Percentiles rank a stretch among this genome's conserved stretches.
Conservation (phyloP, 305 asterid species). For the Solanum hybrid region DNA sequence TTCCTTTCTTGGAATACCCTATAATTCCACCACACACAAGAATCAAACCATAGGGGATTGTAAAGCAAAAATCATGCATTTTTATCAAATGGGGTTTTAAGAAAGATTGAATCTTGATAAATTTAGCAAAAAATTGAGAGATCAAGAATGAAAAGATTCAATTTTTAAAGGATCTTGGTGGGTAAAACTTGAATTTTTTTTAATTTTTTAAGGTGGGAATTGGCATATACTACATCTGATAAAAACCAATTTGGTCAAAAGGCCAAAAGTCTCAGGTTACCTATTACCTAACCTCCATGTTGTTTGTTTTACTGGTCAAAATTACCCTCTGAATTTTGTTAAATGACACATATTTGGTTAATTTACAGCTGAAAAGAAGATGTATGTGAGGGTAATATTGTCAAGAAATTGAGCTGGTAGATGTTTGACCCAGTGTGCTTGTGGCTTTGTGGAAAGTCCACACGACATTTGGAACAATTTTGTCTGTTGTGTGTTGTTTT, state of each 20-base stretch:
- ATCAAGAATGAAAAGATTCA: slow-evolving; percentile 3
- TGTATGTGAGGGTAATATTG: background rate
- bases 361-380: background rate
- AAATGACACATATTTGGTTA: background rate
- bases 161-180: background rate
- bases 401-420: background rate
- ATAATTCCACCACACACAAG: slow-evolving; percentile 73
- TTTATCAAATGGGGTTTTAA: slow-evolving; percentile 4
- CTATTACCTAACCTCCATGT: background rate
- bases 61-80: slow-evolving; percentile 93
- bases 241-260: background rate
- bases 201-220: background rate
- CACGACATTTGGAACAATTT: background rate
- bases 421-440: background rate
- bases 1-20: slow-evolving; percentile 70
- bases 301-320: background rate
- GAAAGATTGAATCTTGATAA: background rate
- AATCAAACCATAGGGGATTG: slow-evolving; percentile 84
- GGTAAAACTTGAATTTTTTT: background rate
- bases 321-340: background rate
- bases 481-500: background rate
- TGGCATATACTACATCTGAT: background rate
- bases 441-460: background rate
- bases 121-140: background rate
- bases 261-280: background rate